Conservation (phyloP, 2,329 filamentous ascomycete genomes). For the Fusarium cyanostomum region DNA sequence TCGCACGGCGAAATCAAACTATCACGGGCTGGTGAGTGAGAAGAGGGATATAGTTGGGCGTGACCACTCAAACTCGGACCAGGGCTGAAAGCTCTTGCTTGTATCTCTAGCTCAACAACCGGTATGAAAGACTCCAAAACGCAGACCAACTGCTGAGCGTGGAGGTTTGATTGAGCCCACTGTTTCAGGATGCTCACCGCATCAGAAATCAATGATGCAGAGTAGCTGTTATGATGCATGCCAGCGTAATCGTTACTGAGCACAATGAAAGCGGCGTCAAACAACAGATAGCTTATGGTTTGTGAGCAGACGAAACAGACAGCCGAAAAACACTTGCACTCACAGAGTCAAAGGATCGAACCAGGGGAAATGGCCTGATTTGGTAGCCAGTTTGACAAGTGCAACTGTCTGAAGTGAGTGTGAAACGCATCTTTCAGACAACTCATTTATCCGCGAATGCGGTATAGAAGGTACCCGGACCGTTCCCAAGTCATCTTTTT, state of each 20-base stretch:
- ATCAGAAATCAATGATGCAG: conserved; percentile 51
- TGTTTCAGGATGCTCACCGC: conserved; percentile 60
- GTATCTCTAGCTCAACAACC: conserved; percentile 12
- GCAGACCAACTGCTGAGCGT: conserved; percentile 59
- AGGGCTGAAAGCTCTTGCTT: not conserved
- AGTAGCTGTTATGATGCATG: conserved; percentile 57
- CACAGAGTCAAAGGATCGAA: conserved; percentile 67
- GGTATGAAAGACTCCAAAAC: conserved; percentile 60
- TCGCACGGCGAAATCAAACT: not conserved
- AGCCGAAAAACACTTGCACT: conserved; percentile 40
- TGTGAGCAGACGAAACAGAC: not conserved
- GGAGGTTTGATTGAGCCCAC: conserved; percentile 58
- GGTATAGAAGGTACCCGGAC: not conserved
- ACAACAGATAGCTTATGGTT: conserved; percentile 63
- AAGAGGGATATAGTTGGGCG: conserved; percentile 3
- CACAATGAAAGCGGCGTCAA: conserved; percentile 63
- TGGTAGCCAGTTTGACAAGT: conserved; percentile 56
- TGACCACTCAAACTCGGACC: not conserved
- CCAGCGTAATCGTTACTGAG: conserved; percentile 66
- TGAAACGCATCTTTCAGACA: conserved; percentile 53
- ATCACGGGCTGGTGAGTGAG: not conserved
- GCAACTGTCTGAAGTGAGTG: conserved; percentile 54
- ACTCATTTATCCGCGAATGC: conserved; percentile 52
- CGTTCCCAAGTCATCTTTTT: conserved; percentile 14
- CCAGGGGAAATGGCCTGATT: conserved; percentile 57